Evolutionary conservation across 2,329 filamentous ascomycete species (phyloP).

Genomic region (Fusarium bulbicola): DNA sequence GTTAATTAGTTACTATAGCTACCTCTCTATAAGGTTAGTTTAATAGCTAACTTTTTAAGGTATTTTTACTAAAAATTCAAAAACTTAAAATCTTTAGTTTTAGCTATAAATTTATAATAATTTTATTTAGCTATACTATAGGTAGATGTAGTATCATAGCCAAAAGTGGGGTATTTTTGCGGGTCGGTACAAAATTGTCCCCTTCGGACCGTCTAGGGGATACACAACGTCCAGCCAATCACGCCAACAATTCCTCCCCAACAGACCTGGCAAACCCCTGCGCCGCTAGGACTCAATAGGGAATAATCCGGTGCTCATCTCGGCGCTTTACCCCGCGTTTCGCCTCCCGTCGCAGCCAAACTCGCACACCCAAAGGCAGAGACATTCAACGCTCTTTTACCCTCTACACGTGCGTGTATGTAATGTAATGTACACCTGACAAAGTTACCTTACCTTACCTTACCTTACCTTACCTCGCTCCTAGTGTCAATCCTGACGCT

Average conservation of each 20-base stretch:
- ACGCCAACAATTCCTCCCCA: constrained; percentile 9
- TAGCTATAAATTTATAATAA: too few relatives aligned
- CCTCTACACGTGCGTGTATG: not conserved
- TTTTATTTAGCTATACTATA: too few relatives aligned
- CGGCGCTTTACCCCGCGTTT: constrained; percentile 31
- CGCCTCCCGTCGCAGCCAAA: not conserved
- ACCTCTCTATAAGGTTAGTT: too few relatives aligned
- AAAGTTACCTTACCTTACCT: not conserved
- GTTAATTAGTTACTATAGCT: too few relatives aligned
- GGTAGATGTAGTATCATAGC: too few relatives aligned
- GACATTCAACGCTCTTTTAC: constrained; percentile 13
- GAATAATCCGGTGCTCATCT: constrained; percentile 28
- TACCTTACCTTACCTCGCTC: not conserved
- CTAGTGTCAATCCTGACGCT: not conserved
- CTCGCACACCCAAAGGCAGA: constrained; percentile 8
- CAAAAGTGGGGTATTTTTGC: too few relatives aligned
- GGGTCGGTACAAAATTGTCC: too few relatives aligned
- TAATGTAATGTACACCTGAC: not conserved
- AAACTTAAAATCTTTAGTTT: too few relatives aligned
- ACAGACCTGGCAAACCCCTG: constrained; percentile 4
- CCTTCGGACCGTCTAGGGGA: too few relatives aligned
- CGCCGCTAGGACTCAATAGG: constrained; percentile 13
- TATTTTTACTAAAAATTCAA: too few relatives aligned
- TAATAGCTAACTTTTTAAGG: too few relatives aligned
- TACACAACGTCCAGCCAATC: constrained; percentile 4